Base-by-base conservation (phyloP, 2,329 filamentous ascomycete genomes). In the Sarocladium oryzae region DNA sequence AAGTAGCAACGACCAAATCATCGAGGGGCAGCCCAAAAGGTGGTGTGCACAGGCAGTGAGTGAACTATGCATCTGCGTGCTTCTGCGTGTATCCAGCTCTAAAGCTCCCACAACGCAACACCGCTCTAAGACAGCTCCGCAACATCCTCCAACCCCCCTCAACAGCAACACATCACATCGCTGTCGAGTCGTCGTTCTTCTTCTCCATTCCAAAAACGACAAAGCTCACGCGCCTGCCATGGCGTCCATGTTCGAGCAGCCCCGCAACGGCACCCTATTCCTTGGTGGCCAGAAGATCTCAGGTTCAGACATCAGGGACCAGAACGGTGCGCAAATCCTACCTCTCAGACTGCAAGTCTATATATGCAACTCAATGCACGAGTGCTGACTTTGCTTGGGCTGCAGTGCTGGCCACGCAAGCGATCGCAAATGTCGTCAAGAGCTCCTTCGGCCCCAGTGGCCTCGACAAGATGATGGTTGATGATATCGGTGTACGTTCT, bases 401-500 rank as follows among this genome's bases (percentile, higher is more conserved):
- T 40, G 15, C 64, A 91, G 93, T 97, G 46, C 82, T 90, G 60
- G 93, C 93, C 60, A 97, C 93, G 41, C 90, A 96, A 69, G 90
- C 92, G 54, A 97, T 99, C 65, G 87, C 93, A 63, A 99, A 97
- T 83, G 91, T 99, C 54, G 90, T 99, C 70, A 97, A 96, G 78
- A 96, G 89, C 71, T 99, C 93, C 15, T 99, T 99, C 67, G 93
- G 93, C 52, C 93, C 93, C 49, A 96, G 89, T 56, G 93, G 93
- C 46, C 81, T 99, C 59, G 93, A 99, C 70, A 99, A 99, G 82
- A 99, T 99, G 93, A 97, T 99, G 93, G 93, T 99, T 62, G 93
- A 99, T 74, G 93, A 99, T 68, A 97, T 99, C 69, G 93, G 93
- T 66, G 86, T 89, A 81, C 62, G 84, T 62, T 57, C 51, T 23